Evolutionary conservation across 257 asterid species (phyloP).

Genomic region (Paraleonurus japonicus): DNA sequence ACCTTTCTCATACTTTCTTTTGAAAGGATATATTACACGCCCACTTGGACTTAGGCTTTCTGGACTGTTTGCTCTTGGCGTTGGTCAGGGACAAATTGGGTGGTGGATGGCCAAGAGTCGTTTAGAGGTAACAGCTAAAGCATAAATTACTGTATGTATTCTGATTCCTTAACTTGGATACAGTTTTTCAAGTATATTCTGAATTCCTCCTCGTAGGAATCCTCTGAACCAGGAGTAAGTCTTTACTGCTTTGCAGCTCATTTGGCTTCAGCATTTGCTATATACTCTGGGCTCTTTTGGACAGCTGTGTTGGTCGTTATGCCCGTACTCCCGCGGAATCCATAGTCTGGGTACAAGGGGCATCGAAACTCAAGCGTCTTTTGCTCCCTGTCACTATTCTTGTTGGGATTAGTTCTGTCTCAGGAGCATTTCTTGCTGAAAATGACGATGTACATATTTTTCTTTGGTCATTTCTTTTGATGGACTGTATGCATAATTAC

Average conservation of each 20-base stretch:
- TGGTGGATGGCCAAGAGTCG: constrained; percentile 91
- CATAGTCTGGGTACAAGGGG: constrained; percentile 69
- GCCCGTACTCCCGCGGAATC: constrained; percentile 91
- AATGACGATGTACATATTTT: constrained; percentile 64
- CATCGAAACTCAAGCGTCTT: constrained; percentile 72
- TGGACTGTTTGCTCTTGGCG: constrained; percentile 86
- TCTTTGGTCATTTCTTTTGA: constrained; percentile 9
- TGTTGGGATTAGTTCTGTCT: constrained; percentile 72
- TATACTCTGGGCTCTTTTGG: constrained; percentile 81
- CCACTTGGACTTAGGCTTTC: constrained; percentile 67
- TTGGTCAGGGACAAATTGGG: constrained; percentile 87
- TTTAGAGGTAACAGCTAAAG: constrained; percentile 62
- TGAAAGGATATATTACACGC: constrained; percentile 71
- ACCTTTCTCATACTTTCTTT: constrained; percentile 80
- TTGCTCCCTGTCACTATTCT: constrained; percentile 70
- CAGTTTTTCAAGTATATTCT: constrained; percentile 6
- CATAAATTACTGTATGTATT: constrained; percentile 16
- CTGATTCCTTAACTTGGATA: neutral
- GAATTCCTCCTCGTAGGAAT: constrained; percentile 49
- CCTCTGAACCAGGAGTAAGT: constrained; percentile 84
- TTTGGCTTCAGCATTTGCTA: constrained; percentile 71
- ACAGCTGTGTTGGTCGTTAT: constrained; percentile 78
- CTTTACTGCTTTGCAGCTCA: constrained; percentile 84
- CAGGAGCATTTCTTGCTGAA: constrained; percentile 91
- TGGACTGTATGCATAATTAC: constrained; percentile 7